Percentiles rank a stretch among this genome's conserved stretches.
Evolutionary conservation across 1,284 basidiomycete genomes (phyloP).

Genomic region (Ganoderma resinaceum): DNA sequence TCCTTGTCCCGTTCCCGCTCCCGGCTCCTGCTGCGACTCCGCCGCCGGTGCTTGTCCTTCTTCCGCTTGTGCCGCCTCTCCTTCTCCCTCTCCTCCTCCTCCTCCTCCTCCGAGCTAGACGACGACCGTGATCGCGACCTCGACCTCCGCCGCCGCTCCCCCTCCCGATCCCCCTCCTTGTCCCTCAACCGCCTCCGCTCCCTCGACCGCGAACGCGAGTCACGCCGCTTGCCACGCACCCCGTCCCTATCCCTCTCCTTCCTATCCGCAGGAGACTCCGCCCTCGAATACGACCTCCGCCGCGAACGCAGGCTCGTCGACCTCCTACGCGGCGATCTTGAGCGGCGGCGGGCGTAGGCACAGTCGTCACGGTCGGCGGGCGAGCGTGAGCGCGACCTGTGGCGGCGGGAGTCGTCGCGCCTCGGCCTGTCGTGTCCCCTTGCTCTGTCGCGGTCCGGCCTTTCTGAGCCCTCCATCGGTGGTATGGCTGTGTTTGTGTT

Average conservation of each 20-base stretch:
- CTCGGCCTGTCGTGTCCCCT: constrained; percentile 14
- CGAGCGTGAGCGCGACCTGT: constrained; percentile 17
- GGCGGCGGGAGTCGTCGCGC: constrained; percentile 20
- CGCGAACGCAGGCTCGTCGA: constrained; percentile 11
- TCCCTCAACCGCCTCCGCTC: constrained; percentile 27
- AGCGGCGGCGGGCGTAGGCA: constrained; percentile 18
- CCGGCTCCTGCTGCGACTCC: constrained; percentile 48
- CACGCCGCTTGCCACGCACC: constrained; percentile 17
- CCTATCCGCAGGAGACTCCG: constrained; percentile 5
- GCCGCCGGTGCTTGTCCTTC: constrained; percentile 50
- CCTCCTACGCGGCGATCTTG: constrained; percentile 23
- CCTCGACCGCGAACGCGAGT: constrained; percentile 39
- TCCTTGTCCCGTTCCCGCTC: constrained; percentile 63
- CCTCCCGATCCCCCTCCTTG: constrained; percentile 35
- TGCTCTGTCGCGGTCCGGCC: constrained; percentile 12
- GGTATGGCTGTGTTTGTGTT: no score
- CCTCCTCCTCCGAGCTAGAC: constrained; percentile 45
- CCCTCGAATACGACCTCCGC: constrained; percentile 6
- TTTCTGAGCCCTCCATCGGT: constrained; percentile 6
- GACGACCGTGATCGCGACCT: constrained; percentile 32
- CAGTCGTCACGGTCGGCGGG: constrained; percentile 9
- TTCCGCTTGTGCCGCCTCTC: constrained; percentile 49
- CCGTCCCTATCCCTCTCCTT: constrained; percentile 13
- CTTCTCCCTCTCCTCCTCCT: constrained; percentile 49
- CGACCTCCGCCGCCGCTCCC: constrained; percentile 38